Evolutionary conservation across 1,284 basidiomycete species (phyloP), one percentile per base, ranked within the genome.

Genomic region (Cryptococcus amylolentus): DNA sequence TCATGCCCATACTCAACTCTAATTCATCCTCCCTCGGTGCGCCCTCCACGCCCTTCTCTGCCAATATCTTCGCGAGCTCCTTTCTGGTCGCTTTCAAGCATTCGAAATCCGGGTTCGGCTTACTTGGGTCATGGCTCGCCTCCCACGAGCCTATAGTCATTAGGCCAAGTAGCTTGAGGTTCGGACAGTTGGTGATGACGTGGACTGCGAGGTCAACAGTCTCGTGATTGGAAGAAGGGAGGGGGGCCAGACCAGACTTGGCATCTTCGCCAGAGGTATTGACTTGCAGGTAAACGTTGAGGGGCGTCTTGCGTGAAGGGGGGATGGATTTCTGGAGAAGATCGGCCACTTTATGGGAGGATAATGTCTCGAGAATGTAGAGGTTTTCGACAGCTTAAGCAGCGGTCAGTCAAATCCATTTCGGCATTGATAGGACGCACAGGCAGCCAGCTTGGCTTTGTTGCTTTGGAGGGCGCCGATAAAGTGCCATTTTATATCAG

Each of bases 1-100:
- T 95, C 95, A 98, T 98, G 20, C 95, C 95, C 94, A 98, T 98
- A 69, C 91, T 95, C 71, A 98, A 75, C 69, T 92, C 72, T 58
- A 98, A 73, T 52, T 78, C 79, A 5, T 85, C 83, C 13, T 52
- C 56, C 43, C 37, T 57, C 38, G 49, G 52, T 12, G 59, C 59
- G 46, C 42, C 39, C 5, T 70, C 39, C 9, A 59, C 79, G 2
- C 75, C 70, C 9, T 80, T 75, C 7, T 69, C 61, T 31, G 62
- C 63, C 50, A 89, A 71, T 31, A 78, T 71, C 13, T 70, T 75
- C 44, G 82, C 79, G 52, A 96, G 78, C 14, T 79, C 62, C 49
- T 83, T 81, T 52, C 89, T 80, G 7, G 87, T 88, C 61, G 78
- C 76, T 51, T 82, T 84, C 44, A 98, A 81, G 31, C 72, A 78